Evolutionary conservation across 2,329 filamentous ascomycete genomes (phyloP).

Genomic region (Diaporthe sp.): DNA sequence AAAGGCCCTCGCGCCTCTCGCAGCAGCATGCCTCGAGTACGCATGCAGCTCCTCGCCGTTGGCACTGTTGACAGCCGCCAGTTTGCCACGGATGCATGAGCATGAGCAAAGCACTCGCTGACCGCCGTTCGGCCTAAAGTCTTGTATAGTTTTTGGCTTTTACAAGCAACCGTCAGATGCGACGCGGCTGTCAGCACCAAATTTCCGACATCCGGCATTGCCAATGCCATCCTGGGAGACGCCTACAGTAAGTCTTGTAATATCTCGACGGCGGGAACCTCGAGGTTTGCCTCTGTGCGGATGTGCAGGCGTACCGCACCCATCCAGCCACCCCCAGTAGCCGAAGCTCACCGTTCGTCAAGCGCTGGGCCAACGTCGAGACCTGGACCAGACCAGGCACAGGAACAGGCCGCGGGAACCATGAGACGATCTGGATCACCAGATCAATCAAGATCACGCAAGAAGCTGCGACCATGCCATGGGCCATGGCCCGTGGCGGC

Average conservation of each 20-base stretch:
- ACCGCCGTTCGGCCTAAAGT: conserved; percentile 11
- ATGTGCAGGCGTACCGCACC: not conserved
- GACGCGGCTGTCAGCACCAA: not conserved
- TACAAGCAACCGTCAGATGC: not conserved
- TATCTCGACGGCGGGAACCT: not conserved
- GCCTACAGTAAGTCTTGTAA: not conserved
- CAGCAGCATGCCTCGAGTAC: not conserved
- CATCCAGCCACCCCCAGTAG: conserved; percentile 7
- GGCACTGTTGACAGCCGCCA: not conserved
- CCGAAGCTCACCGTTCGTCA: conserved; percentile 22
- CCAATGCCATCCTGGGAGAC: not conserved
- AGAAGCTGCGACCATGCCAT: conserved; percentile 13
- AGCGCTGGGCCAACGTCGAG: conserved; percentile 10
- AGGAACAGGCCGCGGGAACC: conserved; percentile 1
- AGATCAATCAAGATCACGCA: conserved; percentile 22
- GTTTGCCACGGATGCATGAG: not conserved
- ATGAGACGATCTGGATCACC: conserved; percentile 24
- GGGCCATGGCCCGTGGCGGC: conserved; percentile 13
- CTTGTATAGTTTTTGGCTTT: not conserved
- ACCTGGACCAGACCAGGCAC: conserved; percentile 1
- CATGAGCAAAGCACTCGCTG: not conserved
- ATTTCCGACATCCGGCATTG: not conserved
- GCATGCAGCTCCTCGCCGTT: not conserved
- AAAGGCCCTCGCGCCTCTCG: not conserved
- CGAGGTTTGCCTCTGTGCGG: not conserved